Conservation (phyloP, 2,329 filamentous ascomycete species). For the Anthostomella pinea region DNA sequence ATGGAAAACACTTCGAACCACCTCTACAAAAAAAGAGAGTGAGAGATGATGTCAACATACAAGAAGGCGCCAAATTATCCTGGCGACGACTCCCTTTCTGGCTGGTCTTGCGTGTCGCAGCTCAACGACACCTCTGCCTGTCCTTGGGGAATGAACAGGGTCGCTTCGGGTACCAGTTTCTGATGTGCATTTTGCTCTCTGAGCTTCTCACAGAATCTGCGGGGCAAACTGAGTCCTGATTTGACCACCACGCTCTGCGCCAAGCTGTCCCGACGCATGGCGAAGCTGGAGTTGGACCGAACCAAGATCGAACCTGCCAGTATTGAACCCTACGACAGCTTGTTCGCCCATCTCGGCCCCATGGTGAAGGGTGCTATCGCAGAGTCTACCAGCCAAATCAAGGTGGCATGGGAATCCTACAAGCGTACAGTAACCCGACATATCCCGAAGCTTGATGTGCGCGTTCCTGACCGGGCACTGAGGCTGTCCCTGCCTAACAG, state of each 20-base stretch:
- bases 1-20: conserved; percentile 42
- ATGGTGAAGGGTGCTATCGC: conserved; percentile 30
- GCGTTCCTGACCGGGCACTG: conserved; percentile 32
- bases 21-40: conserved; percentile 53
- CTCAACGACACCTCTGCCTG: conserved; percentile 49
- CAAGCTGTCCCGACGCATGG: conserved; percentile 56
- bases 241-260: conserved; percentile 39
- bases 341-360: conserved; percentile 31
- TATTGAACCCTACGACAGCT: not conserved
- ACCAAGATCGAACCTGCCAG: not conserved
- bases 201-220: conserved; percentile 42
- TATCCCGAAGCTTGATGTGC: conserved; percentile 40
- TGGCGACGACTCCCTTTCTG: conserved; percentile 64
- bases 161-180: conserved; percentile 53
- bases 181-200: conserved; percentile 49
- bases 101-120: conserved; percentile 58
- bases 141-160: conserved; percentile 40
- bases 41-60: conserved; percentile 59
- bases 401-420: conserved; percentile 37
- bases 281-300: conserved; percentile 52
- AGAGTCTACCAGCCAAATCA: conserved; percentile 29
- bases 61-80: conserved; percentile 44
- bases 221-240: conserved; percentile 31
- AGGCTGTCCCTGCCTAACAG: conserved; percentile 42
- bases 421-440: conserved; percentile 36